Conservation (phyloP, 495 filamentous ascomycete genomes). For the Parathielavia hyrcaniae region DNA sequence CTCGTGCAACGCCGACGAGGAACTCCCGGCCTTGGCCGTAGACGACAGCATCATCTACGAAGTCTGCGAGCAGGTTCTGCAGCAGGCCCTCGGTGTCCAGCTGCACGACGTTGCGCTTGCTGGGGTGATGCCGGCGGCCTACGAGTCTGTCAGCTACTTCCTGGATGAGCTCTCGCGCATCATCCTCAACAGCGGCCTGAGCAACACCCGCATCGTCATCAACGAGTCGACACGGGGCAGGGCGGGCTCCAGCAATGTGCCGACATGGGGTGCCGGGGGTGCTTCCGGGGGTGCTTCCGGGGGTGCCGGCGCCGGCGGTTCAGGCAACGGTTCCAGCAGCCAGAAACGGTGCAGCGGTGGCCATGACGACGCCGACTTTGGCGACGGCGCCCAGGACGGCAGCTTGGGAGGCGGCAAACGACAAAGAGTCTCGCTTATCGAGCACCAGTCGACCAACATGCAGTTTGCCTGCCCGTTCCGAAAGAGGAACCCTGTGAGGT, state of each 20-base stretch:
- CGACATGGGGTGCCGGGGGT: conserved; percentile 1
- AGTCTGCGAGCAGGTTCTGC: conserved; percentile 23
- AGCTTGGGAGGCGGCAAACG: conserved; percentile 17
- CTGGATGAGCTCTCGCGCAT: conserved; percentile 27
- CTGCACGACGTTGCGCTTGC: conserved; percentile 24
- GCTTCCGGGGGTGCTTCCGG: background rate
- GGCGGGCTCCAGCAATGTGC: conserved; percentile 1
- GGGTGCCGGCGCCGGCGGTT: background rate
- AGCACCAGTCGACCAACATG: background rate
- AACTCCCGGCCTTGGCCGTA: background rate
- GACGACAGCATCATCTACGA: conserved; percentile 22
- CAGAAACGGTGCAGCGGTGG: conserved; percentile 14
- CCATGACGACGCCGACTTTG: background rate
- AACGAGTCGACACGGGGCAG: conserved; percentile 9
- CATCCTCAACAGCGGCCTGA: conserved; percentile 11
- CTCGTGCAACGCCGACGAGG: background rate
- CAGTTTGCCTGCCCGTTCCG: conserved; percentile 34
- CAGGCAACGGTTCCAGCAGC: background rate
- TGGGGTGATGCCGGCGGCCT: conserved; percentile 16
- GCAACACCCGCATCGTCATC: background rate
- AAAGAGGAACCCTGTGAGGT: conserved; percentile 36
- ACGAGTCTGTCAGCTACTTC: conserved; percentile 23
- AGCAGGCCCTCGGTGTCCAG: conserved; percentile 24
- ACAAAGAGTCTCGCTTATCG: conserved; percentile 6
- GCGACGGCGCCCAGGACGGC: conserved; percentile 6